A percentile compares a stretch with the other conserved stretches of the same genome.
These are phyloP conservation scores for Exserohilum rostratum DNA, from an alignment of 2,329 filamentous ascomycete species.

Conservation along the genomic window DNA sequence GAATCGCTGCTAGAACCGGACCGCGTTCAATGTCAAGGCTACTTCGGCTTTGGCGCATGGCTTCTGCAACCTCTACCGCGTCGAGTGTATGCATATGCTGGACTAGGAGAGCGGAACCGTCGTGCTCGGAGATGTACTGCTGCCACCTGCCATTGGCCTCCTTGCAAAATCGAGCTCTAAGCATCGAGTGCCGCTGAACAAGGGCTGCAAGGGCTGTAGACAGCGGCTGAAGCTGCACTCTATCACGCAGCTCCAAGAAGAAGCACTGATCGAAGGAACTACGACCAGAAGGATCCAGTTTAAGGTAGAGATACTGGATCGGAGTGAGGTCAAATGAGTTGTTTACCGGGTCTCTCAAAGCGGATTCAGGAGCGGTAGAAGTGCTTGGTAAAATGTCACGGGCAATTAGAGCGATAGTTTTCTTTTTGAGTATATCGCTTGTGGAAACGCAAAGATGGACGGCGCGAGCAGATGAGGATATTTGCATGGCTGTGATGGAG, in stretches of 20 bases:
- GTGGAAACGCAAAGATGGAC: neutral
- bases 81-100: neutral
- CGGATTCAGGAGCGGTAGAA: neutral
- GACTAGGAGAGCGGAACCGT: neutral
- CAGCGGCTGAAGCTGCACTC: neutral
- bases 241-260: neutral
- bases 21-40: neutral
- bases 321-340: neutral
- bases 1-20: neutral
- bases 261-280: neutral
- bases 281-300: neutral
- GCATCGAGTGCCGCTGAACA: neutral
- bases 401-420: neutral
- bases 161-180: neutral
- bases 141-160: neutral
- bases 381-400: neutral
- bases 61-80: neutral
- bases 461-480: neutral
- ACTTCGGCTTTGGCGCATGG: neutral
- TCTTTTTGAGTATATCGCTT: neutral
- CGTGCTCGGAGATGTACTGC: neutral
- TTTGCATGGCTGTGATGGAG: slow-evolving; percentile 14
- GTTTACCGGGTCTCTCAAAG: neutral
- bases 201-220: neutral
- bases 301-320: neutral